Base-by-base conservation (phyloP, 2,329 filamentous ascomycete genomes). In the Cryphonectria japonica region DNA sequence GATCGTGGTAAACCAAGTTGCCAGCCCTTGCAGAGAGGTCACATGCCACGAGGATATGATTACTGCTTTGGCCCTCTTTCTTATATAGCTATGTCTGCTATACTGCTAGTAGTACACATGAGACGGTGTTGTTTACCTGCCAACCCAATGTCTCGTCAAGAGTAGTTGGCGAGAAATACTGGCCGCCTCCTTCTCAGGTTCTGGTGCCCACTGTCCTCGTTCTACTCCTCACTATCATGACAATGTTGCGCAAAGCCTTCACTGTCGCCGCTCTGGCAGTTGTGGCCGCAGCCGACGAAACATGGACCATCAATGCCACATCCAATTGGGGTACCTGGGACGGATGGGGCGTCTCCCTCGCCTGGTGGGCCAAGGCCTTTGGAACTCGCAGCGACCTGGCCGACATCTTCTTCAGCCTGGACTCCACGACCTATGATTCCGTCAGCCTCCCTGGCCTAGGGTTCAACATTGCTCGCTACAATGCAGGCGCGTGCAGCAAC, bases 341-440 rank as follows among this genome's bases (percentile, higher is more conserved):
- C 68, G 82, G 82, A 65, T 84, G 82, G 82, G 82, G 82, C 16
- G 80, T 79, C 0, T 83, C 81, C 16, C 77, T 84, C 1, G 81
- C 82, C 11, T 84, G 82, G 82, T 84, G 82, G 82, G 82, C 81
- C 1, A 78, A 76, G 43, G 77, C 77, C 3, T 84, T 84, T 69
- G 82, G 82, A 5, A 76, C 78, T 50, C 77, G 79, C 57, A 79
- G 82, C 43, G 82, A 84, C 74, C 78, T 84, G 13, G 80, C 82
- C 65, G 75, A 80, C 68, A 77, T 82, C 66, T 82, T 84, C 73
- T 84, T 84, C 76, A 79, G 78, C 7, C 76, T 77, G n/a, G 75
- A 79, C 22, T 73, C 75, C 13, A 79, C 76, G 0, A 75, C 71
- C 0, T 78, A 79, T 67, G 76, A 76, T 43, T 78, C 77, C n/a